A percentile compares a stretch with the other conserved stretches of the same genome.
phyloP scores from a whole-genome alignment of 148 eudicot genomes.

The Nyssa sinensis region DNA sequence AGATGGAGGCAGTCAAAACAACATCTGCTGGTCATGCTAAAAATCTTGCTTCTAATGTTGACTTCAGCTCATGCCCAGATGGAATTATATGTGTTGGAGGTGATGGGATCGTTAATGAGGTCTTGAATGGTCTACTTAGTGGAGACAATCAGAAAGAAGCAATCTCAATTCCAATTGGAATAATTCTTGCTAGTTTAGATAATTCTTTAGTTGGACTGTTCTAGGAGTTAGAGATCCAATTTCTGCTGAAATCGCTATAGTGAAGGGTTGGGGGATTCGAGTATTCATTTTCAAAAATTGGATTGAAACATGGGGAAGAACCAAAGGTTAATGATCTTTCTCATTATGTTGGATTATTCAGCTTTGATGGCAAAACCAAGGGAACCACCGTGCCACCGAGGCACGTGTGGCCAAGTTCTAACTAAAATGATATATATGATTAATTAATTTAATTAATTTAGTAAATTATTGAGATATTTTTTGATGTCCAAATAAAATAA shows the following conservation, averaged over 20 bases:
- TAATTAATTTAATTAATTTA: too few species aligned
- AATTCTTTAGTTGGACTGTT: constrained; percentile 97
- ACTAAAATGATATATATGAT: too few species aligned
- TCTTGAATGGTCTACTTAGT: constrained; percentile 76
- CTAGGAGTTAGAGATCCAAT: constrained; percentile 93
- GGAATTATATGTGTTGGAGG: constrained; percentile 98
- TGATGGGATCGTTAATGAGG: constrained; percentile 99
- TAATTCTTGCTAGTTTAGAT: constrained; percentile 96
- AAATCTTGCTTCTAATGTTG: constrained; percentile 82
- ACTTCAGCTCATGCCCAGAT: constrained; percentile 95
- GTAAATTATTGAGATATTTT: too few species aligned
- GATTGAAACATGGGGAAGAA: too few species aligned
- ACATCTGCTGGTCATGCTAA: constrained; percentile 95
- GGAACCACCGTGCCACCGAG: too few species aligned
- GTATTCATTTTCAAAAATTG: too few species aligned
- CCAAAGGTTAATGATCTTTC: too few species aligned
- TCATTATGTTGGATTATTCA: too few species aligned
- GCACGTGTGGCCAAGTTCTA: too few species aligned
- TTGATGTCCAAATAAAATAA: too few species aligned
- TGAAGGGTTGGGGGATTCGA: too few species aligned
- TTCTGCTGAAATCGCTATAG: constrained; percentile 93
- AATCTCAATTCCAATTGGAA: constrained; percentile 88
- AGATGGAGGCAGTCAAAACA: constrained; percentile 91
- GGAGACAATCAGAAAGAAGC: constrained; percentile 90
- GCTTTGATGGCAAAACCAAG: too few species aligned